phyloP scores from a whole-genome alignment of 371 early-diverging fungal species.

The Fennellomyces sp. region DNA sequence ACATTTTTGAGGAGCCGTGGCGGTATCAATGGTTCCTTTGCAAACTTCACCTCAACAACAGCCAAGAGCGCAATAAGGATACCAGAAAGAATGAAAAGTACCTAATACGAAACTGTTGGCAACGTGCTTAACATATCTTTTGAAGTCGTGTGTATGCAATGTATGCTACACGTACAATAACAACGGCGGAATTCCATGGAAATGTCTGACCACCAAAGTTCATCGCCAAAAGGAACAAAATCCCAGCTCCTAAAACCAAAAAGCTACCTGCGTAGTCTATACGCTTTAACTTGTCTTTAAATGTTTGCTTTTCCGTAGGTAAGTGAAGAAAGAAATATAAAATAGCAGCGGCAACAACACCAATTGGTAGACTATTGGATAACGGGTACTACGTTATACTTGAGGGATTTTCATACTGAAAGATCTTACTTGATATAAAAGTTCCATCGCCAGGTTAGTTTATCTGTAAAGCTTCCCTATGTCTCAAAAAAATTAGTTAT shows the following conservation, averaged over 20 bases:
- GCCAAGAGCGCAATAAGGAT: slow-evolving; percentile 42
- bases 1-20: slow-evolving; percentile 54
- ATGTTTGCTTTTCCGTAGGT: slow-evolving; percentile 28
- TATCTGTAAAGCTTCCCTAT: slow-evolving; percentile 46
- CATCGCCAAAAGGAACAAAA: slow-evolving; percentile 44
- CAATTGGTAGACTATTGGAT: slow-evolving; percentile 43
- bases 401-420: neutral
- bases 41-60: slow-evolving; percentile 50
- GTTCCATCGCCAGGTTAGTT: slow-evolving; percentile 50
- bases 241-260: slow-evolving; percentile 40
- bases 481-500: no score
- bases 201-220: slow-evolving; percentile 55
- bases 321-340: slow-evolving; percentile 30
- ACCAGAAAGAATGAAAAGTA: slow-evolving; percentile 53
- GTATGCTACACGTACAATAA: slow-evolving; percentile 49
- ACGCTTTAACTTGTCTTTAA: slow-evolving; percentile 41
- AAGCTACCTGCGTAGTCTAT: slow-evolving; percentile 46
- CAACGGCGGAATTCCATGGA: slow-evolving; percentile 66
- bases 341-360: slow-evolving; percentile 39
- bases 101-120: neutral
- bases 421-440: slow-evolving; percentile 52
- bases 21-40: slow-evolving; percentile 61
- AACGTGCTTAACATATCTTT: no score
- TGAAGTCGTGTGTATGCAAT: no score
- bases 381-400: no score